These are phyloP conservation scores for Chrysoporthe cubensis DNA, from an alignment of 2,329 filamentous ascomycete species.

Conservation along the genomic window DNA sequence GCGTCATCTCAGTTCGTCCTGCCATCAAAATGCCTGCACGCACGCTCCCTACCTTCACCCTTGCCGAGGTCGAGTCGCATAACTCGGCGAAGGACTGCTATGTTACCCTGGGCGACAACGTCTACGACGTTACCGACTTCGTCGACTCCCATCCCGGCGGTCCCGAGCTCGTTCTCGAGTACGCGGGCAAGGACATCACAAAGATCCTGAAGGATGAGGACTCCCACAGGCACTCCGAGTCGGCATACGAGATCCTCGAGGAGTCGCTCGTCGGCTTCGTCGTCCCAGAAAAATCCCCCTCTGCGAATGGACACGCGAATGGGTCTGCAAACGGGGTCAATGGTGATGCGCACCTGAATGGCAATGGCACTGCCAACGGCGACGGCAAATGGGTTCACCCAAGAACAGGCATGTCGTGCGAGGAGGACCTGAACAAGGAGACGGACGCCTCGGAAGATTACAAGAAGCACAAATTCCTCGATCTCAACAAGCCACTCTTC, in stretches of 20 bases:
- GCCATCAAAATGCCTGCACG: conserved; percentile 69
- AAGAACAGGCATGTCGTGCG: conserved; percentile 85
- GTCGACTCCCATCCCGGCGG: conserved; percentile 90
- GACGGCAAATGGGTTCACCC: conserved; percentile 50
- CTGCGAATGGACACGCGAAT: conserved; percentile 43
- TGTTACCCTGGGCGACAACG: conserved; percentile 85
- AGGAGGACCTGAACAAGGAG: conserved; percentile 83
- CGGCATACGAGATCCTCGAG: conserved; percentile 94
- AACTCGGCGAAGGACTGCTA: conserved; percentile 85
- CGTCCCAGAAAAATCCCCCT: conserved; percentile 58
- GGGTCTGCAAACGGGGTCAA: conserved; percentile 38
- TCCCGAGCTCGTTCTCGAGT: conserved; percentile 83
- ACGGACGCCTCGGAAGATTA: conserved; percentile 79
- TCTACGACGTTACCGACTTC: conserved; percentile 95
- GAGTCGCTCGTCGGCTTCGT: conserved; percentile 86
- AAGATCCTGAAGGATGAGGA: conserved; percentile 80
- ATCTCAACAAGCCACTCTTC: conserved; percentile 82
- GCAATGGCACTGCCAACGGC: conserved; percentile 39
- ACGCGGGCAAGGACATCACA: conserved; percentile 84
- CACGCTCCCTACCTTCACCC: conserved; percentile 81
- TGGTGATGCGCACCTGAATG: conserved; percentile 36
- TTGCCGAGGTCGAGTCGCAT: conserved; percentile 79
- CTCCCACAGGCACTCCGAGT: conserved; percentile 85
- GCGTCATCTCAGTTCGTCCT: conserved; percentile 1
- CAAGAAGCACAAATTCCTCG: conserved; percentile 90